Base-by-base conservation (phyloP, 441 rosid species). In the Arabidopsis hybrid region DNA sequence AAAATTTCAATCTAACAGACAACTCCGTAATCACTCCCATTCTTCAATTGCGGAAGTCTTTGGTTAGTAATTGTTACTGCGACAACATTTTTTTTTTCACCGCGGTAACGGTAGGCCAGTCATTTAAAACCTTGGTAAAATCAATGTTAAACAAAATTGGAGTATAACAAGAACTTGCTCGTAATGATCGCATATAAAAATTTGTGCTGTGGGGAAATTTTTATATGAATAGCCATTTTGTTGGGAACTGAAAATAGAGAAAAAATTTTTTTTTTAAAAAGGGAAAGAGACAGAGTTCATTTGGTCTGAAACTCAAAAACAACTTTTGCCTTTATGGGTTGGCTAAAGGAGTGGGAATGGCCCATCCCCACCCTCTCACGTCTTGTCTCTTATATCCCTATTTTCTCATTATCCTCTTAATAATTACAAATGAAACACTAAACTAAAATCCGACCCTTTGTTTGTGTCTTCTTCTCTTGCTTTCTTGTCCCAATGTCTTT, bases 331-430 rank as follows among this genome's bases (percentile, higher is more conserved):
- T 78, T 78, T 78, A 72, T 78, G 81, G 80, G 81, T 72, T 72
- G 81, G 81, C 81, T 78, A 72, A 78, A 72, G 77, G 72, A 76
- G 80, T 72, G 80, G 67, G 69, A 71, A 66, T 78, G 74, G 81
- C 81, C 81, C 81, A 78, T 72, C 77, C 77, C 66, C 77, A 72
- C 77, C 65, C 60, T 78, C 77, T 67, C 81, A 78, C 81, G 81
- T 78, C 77, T 67, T 78, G 77, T 78, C 81, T 72, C 79, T 76
- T 61, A 26, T 51, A 39, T 68, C 64, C 51, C 12, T 55, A 36
- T 66, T 64, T 45, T 39, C 75, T 69, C 68, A n/a, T 43, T 55
- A 42, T 65, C 74, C 39, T 63, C 55, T 55, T 56, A 38, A 65
- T 77, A 58, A 60, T 72, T 59, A 77, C 80, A 65, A 58, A 58